These are phyloP conservation scores for Pythium angustatum DNA, from an alignment of 352 stramenopile species.

Conservation along the genomic window DNA sequence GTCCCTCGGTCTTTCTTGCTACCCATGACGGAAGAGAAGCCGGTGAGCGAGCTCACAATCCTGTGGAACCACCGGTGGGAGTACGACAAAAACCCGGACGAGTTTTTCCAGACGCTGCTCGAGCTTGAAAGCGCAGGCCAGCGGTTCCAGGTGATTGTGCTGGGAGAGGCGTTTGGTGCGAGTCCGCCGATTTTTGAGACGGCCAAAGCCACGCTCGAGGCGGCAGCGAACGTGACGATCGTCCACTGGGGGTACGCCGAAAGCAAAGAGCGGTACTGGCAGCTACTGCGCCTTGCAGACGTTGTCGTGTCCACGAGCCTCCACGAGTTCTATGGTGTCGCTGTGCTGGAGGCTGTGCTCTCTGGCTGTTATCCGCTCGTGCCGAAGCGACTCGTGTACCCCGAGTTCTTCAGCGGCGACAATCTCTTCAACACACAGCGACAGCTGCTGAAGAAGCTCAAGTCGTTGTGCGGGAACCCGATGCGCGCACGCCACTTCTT, in stretches of 20 bases:
- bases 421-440: constrained; percentile 47
- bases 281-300: constrained; percentile 36
- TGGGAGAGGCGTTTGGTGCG: constrained; percentile 41
- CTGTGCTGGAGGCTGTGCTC: constrained; percentile 48
- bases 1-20: constrained; percentile 20
- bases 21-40: background rate
- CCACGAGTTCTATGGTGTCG: constrained; percentile 63
- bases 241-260: constrained; percentile 43
- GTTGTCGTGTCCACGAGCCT: constrained; percentile 57
- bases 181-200: constrained; percentile 33
- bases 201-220: constrained; percentile 31
- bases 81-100: constrained; percentile 58
- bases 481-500: constrained; percentile 24
- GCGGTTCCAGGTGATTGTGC: constrained; percentile 42
- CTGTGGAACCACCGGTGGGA: constrained; percentile 63
- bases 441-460: constrained; percentile 51
- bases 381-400: constrained; percentile 51
- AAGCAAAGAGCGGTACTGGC: constrained; percentile 37
- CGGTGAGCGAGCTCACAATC: constrained; percentile 31
- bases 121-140: constrained; percentile 29
- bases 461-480: constrained; percentile 38
- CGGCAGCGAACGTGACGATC: constrained; percentile 29
- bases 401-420: constrained; percentile 40
- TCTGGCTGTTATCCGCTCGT: constrained; percentile 52
- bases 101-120: constrained; percentile 49